These are phyloP conservation scores for Emergomyces orientalis DNA, from an alignment of 2,329 filamentous ascomycete species.

Conservation along the genomic window DNA sequence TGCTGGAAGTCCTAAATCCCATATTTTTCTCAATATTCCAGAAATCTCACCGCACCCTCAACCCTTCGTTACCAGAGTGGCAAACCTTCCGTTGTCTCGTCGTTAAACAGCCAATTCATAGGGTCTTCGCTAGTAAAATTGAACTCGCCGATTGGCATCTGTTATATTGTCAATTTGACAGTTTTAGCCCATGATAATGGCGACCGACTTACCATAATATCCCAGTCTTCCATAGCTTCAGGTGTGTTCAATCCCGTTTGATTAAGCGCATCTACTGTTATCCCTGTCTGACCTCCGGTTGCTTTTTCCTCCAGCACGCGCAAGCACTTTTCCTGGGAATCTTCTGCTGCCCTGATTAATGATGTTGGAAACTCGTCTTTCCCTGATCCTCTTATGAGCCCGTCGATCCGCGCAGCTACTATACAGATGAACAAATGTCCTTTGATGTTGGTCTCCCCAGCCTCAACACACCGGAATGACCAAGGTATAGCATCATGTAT, in stretches of 20 bases:
- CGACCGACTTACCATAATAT: conserved; percentile 32
- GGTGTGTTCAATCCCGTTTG: conserved; percentile 22
- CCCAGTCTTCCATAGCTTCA: conserved; percentile 33
- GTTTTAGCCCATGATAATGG: background rate
- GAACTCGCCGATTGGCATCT: conserved; percentile 26
- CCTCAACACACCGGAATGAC: conserved; percentile 34
- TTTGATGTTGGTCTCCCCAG: conserved; percentile 49
- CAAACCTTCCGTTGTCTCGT: background rate
- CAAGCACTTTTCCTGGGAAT: conserved; percentile 22
- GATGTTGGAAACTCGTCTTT: conserved; percentile 27
- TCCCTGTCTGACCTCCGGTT: conserved; percentile 10
- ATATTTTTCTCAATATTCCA: background rate
- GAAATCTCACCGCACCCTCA: background rate
- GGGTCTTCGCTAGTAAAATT: conserved; percentile 18
- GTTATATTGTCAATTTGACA: conserved; percentile 1
- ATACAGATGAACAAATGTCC: conserved; percentile 39
- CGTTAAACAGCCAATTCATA: conserved; percentile 16
- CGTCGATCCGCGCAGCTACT: conserved; percentile 37
- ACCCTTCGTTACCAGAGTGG: background rate
- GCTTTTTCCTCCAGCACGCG: conserved; percentile 21
- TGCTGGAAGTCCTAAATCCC: background rate
- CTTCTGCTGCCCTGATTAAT: conserved; percentile 33
- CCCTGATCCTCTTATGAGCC: conserved; percentile 29
- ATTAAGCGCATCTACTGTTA: conserved; percentile 10
- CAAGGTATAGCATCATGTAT: conserved; percentile 37